A percentile compares a stretch with the other conserved stretches of the same genome.
phyloP scores from a whole-genome alignment of 148 eudicot species.

The Vaccinium myrtillus region DNA sequence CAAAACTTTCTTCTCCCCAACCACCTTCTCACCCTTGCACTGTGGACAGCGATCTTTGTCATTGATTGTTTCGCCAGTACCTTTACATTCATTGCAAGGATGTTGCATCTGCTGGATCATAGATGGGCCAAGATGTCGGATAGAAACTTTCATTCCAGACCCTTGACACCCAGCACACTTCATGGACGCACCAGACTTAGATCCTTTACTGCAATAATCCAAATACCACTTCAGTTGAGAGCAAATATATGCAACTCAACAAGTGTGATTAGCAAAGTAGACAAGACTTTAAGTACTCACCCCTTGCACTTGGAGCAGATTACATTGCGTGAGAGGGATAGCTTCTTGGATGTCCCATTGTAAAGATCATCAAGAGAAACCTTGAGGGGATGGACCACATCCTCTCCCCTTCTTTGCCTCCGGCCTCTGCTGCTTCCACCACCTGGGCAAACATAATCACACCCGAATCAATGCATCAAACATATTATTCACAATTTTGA shows the following conservation, averaged over 20 bases:
- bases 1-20: conserved; percentile 50
- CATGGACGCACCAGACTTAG: conserved; percentile 57
- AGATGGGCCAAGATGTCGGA: conserved; percentile 52
- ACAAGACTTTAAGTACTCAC: conserved; percentile 21
- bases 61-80: conserved; percentile 52
- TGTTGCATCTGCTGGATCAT: conserved; percentile 68
- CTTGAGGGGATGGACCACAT: conserved; percentile 52
- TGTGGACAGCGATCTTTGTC: conserved; percentile 55
- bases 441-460: conserved; percentile 19
- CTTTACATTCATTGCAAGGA: conserved; percentile 55
- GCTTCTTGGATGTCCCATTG: conserved; percentile 52
- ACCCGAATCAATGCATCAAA: not conserved
- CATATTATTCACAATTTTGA: too few relatives aligned
- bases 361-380: conserved; percentile 53
- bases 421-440: conserved; percentile 55
- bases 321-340: conserved; percentile 50
- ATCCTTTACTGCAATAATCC: conserved; percentile 40
- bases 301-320: conserved; percentile 56
- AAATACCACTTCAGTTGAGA: not conserved
- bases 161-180: conserved; percentile 55
- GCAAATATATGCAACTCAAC: not conserved
- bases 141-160: conserved; percentile 52
- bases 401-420: conserved; percentile 59
- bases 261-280: not conserved
- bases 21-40: conserved; percentile 57